These are phyloP conservation scores for Colletotrichum acutatum DNA, from an alignment of 2,329 filamentous ascomycete species.

Conservation along the genomic window DNA sequence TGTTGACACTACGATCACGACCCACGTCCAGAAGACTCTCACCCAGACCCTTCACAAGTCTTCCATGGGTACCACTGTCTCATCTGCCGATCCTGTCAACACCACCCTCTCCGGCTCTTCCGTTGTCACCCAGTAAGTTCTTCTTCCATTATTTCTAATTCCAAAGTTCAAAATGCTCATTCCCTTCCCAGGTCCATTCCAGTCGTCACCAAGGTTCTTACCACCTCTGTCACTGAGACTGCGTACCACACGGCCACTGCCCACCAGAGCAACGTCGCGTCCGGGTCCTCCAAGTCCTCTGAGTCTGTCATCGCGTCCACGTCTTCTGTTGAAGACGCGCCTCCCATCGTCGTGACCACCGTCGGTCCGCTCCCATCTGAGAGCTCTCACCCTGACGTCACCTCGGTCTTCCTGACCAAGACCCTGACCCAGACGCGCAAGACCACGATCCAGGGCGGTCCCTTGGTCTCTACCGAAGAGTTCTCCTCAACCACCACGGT, in stretches of 20 bases:
- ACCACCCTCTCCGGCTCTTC: conserved; percentile 7
- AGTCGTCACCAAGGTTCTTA: conserved; percentile 19
- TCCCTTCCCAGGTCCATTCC: background rate
- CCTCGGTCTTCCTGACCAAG: conserved; percentile 27
- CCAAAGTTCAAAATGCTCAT: background rate
- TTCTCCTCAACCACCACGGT: conserved; percentile 16
- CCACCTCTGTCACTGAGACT: conserved; percentile 34
- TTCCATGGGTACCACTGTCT: conserved; percentile 23
- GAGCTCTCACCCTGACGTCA: conserved; percentile 9
- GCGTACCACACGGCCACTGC: conserved; percentile 18
- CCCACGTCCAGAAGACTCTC: conserved; percentile 20
- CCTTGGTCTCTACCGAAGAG: conserved; percentile 9
- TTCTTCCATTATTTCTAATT: background rate
- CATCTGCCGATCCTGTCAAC: conserved; percentile 22
- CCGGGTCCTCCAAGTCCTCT: background rate
- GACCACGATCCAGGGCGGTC: conserved; percentile 1
- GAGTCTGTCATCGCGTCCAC: background rate
- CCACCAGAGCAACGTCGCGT: background rate
- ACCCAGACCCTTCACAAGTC: conserved; percentile 24
- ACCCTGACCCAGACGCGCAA: conserved; percentile 18
- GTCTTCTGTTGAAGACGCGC: background rate
- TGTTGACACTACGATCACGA: conserved; percentile 12
- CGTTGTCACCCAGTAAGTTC: conserved; percentile 14
- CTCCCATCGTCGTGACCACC: background rate
- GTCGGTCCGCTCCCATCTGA: conserved; percentile 3